Conservation (phyloP, 257 asterid genomes). For the Handroanthus guayacan region DNA sequence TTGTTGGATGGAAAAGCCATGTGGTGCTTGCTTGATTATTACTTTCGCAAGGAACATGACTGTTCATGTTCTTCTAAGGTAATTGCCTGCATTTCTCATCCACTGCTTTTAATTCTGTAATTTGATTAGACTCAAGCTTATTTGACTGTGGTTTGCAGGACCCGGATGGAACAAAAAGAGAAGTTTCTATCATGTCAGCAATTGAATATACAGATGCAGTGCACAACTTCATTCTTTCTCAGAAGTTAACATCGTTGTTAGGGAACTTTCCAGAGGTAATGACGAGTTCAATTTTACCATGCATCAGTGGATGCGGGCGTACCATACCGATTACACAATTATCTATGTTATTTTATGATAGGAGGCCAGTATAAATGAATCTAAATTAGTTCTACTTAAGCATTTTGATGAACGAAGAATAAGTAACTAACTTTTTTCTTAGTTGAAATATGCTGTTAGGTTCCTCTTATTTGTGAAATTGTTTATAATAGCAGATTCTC, state of each 20-base stretch:
- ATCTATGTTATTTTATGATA: constrained; percentile 14
- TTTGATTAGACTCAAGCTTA: constrained; percentile 23
- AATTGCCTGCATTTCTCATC: constrained; percentile 28
- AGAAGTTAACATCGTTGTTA: constrained; percentile 79
- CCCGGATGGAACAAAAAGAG: constrained; percentile 52
- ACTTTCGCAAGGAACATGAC: constrained; percentile 80
- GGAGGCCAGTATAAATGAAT: constrained; percentile 18
- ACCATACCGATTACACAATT: background rate
- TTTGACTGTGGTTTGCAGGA: constrained; percentile 54
- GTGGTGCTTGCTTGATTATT: constrained; percentile 99
- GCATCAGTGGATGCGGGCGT: constrained; percentile 4
- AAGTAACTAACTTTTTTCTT: constrained; percentile 18
- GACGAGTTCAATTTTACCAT: constrained; percentile 12
- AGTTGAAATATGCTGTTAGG: constrained; percentile 1
- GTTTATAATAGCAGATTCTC: background rate
- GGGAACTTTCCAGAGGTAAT: constrained; percentile 98
- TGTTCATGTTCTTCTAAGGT: constrained; percentile 76
- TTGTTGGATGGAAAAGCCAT: constrained; percentile 93
- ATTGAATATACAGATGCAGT: constrained; percentile 94
- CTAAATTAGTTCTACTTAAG: constrained; percentile 16
- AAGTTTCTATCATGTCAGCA: constrained; percentile 85
- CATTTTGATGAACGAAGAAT: constrained; percentile 26
- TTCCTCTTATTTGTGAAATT: background rate
- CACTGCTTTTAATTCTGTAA: constrained; percentile 21
- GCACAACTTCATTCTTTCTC: constrained; percentile 92